These are phyloP conservation scores for Botrytis fragariae DNA, from an alignment of 2,329 filamentous ascomycete species.

Conservation along the genomic window DNA sequence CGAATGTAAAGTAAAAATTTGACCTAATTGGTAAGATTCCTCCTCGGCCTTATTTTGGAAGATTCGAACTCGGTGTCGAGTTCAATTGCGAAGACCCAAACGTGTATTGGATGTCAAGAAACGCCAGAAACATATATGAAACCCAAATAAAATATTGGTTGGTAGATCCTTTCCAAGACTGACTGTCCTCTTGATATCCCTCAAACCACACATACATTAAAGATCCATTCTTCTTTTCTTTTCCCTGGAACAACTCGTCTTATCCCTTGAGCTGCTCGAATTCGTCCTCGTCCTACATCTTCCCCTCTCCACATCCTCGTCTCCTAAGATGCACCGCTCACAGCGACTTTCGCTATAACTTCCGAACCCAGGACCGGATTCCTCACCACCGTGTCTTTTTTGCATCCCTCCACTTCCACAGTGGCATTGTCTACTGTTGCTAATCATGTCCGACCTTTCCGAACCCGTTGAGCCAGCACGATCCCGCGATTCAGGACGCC, in stretches of 20 bases:
- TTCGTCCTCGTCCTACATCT: slow-evolving; percentile 14
- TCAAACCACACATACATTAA: background rate
- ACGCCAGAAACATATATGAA: background rate
- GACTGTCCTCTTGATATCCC: background rate
- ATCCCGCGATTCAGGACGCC: background rate
- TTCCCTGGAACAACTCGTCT: slow-evolving; percentile 3
- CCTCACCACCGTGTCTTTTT: background rate
- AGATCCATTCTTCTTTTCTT: slow-evolving; percentile 5
- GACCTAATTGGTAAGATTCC: background rate
- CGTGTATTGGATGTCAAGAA: background rate
- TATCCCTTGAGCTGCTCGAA: slow-evolving; percentile 7
- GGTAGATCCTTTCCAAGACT: background rate
- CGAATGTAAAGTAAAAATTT: background rate
- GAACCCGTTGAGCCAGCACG: background rate
- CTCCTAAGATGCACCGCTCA: background rate
- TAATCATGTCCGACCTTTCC: background rate
- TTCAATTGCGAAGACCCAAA: background rate
- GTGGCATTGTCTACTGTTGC: background rate
- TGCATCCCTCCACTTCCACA: background rate
- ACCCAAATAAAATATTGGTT: background rate
- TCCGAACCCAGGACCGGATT: background rate
- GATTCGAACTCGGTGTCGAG: background rate
- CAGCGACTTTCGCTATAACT: background rate
- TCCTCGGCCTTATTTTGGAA: background rate
- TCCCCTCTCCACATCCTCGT: slow-evolving; percentile 4